These are phyloP conservation scores for Graphilbum fragrans DNA, from an alignment of 2,329 filamentous ascomycete species.

Conservation along the genomic window DNA sequence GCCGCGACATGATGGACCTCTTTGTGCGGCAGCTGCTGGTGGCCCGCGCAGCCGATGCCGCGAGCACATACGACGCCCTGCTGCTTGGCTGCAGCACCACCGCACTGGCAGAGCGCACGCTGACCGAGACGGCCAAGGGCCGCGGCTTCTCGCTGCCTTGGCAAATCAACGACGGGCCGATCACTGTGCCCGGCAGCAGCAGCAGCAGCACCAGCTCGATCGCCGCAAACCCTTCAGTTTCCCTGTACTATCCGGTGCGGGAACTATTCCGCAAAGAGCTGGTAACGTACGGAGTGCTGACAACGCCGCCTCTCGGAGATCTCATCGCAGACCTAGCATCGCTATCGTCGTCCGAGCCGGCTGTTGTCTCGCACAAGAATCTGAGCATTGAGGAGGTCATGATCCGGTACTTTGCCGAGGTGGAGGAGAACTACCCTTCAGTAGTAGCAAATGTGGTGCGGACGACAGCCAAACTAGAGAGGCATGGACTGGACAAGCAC, in stretches of 20 bases:
- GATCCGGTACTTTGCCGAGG: conserved; percentile 73
- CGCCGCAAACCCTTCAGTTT: conserved; percentile 10
- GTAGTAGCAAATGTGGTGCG: conserved; percentile 93
- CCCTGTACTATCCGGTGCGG: conserved; percentile 66
- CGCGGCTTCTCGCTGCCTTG: conserved; percentile 74
- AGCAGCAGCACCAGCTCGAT: neutral
- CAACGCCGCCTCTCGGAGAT: conserved; percentile 33
- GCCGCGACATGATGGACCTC: conserved; percentile 59
- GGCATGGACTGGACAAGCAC: conserved; percentile 20
- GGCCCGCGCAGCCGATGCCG: conserved; percentile 47
- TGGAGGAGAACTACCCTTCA: conserved; percentile 76
- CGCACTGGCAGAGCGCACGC: conserved; percentile 70
- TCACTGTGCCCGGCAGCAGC: neutral
- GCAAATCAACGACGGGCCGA: conserved; percentile 63
- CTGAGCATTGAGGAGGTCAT: conserved; percentile 87
- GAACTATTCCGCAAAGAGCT: conserved; percentile 80
- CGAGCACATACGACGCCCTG: conserved; percentile 52
- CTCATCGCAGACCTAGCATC: conserved; percentile 20
- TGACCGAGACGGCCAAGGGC: conserved; percentile 84
- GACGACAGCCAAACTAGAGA: conserved; percentile 70
- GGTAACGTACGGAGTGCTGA: conserved; percentile 47
- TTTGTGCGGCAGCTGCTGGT: conserved; percentile 63
- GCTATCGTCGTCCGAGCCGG: conserved; percentile 17
- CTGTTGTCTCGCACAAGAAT: conserved; percentile 55
- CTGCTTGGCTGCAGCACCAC: conserved; percentile 83